phyloP scores from a whole-genome alignment of 768 basidiomycete species.

The Amanita muscaria region DNA sequence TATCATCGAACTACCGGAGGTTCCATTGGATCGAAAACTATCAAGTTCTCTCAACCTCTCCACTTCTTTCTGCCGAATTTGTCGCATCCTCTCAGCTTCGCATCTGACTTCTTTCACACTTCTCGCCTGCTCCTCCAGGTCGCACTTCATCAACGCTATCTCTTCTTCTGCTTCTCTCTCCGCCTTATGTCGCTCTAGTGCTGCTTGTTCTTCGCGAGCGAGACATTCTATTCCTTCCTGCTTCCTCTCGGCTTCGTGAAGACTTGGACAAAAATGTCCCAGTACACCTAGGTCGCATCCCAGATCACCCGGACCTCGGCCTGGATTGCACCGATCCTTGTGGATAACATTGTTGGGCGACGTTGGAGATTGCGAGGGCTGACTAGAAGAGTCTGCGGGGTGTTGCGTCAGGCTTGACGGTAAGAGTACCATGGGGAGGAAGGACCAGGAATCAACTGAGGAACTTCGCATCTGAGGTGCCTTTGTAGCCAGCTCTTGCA shows the following conservation, averaged over 20 bases:
- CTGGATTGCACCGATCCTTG: not conserved
- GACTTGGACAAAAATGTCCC: conserved; percentile 41
- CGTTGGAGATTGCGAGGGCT: not conserved
- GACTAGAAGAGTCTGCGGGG: not conserved
- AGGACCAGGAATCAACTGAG: not conserved
- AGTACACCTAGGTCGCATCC: conserved; percentile 43
- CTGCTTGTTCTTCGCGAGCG: conserved; percentile 16
- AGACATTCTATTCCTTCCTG: conserved; percentile 19
- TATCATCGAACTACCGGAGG: conserved; percentile 34
- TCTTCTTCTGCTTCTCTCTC: conserved; percentile 17
- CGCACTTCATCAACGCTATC: conserved; percentile 13
- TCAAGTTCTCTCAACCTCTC: conserved; percentile 16
- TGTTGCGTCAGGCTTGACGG: not conserved
- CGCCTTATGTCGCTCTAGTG: conserved; percentile 15
- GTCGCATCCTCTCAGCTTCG: conserved; percentile 19
- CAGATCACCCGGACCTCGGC: not conserved
- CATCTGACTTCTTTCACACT: conserved; percentile 17
- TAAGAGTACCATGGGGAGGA: not conserved
- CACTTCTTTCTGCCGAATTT: conserved; percentile 22
- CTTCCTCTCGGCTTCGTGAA: conserved; percentile 32
- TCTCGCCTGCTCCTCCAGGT: conserved; percentile 17
- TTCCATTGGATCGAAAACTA: conserved; percentile 36
- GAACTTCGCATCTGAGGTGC: not conserved
- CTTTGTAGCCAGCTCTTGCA: not conserved
- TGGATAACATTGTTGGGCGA: not conserved